Evolutionary conservation across 495 filamentous ascomycete genomes (phyloP), one percentile per base, ranked within the genome.

Genomic region (Penicillium manginii): DNA sequence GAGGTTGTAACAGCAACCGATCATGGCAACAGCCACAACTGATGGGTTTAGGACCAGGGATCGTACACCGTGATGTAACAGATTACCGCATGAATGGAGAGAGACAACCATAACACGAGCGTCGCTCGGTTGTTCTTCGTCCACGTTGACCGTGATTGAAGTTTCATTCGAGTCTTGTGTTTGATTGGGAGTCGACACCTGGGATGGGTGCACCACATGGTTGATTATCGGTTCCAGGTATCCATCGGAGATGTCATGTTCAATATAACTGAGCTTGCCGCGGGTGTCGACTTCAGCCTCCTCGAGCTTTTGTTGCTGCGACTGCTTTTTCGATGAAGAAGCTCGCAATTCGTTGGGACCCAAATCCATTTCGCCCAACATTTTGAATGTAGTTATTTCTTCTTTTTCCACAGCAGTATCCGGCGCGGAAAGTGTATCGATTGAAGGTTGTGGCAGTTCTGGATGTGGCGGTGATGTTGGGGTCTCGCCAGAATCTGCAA

Each of bases 1-100:
- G 21, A 97, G 88, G 59, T 98, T 98, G 79, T 98, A 97, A 78
- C 94, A 98, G 77, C 94, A 98, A 35, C 94, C 94, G 40, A 98
- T 90, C 69, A 98, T 90, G 40, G 94, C 94, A 40, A 98, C 88
- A 12, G 91, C 92, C 18, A 87, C 83, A 50, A 98, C 91, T 26
- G 84, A 81, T 2, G 92, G 89, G 66, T 96, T 97, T 39, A 91
- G 67, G 14, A 90, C 72, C 42, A 98, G 80, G 6, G 94, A 94
- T 5, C 90, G 88, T 40, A 98, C 86, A 2, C 90, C 94, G 65
- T 96, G 92, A 65, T 98, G 94, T 14, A 93, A 84, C 15, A 98
- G 86, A 65, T 97, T 98, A 50, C 94, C 94, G 72, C 94, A 98
- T 21, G 93, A 97, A 70, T 98, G 94, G 49, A 98, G 89, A 0